These are phyloP conservation scores for Chenopodium berlandieri DNA, from an alignment of 148 eudicot genomes.

Conservation along the genomic window DNA sequence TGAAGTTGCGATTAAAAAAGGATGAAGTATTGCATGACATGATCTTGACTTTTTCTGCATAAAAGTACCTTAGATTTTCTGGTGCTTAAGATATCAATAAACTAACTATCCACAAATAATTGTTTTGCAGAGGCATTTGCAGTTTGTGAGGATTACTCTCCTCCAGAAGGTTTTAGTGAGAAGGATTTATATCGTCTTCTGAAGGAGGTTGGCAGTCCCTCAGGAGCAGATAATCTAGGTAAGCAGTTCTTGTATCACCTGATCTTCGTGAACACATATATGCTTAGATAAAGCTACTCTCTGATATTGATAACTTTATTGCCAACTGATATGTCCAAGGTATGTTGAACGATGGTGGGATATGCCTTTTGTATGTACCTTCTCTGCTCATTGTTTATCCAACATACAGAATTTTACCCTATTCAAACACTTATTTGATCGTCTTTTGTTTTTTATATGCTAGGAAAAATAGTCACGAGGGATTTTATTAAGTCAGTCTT, in stretches of 20 bases:
- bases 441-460: too few relatives aligned
- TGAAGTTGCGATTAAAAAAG: too few relatives aligned
- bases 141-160: constrained; percentile 93
- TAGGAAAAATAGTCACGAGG: too few relatives aligned
- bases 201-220: constrained; percentile 93
- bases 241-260: constrained; percentile 15
- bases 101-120: neutral
- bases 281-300: neutral
- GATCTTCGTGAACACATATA: neutral
- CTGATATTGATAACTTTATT: neutral
- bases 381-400: too few relatives aligned
- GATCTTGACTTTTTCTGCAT: neutral
- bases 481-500: too few relatives aligned
- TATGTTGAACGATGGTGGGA: neutral
- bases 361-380: neutral
- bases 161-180: constrained; percentile 92
- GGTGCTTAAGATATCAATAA: neutral
- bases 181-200: constrained; percentile 89
- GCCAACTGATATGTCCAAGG: neutral
- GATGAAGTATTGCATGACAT: too few relatives aligned
- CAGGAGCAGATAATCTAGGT: constrained; percentile 88
- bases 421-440: too few relatives aligned
- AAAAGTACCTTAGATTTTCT: neutral
- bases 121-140: constrained; percentile 85
- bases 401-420: too few relatives aligned